Evolutionary conservation across 345 rosid genomes (phyloP), one percentile per base, ranked within the genome.

Genomic region (Schrenkiella parvula): DNA sequence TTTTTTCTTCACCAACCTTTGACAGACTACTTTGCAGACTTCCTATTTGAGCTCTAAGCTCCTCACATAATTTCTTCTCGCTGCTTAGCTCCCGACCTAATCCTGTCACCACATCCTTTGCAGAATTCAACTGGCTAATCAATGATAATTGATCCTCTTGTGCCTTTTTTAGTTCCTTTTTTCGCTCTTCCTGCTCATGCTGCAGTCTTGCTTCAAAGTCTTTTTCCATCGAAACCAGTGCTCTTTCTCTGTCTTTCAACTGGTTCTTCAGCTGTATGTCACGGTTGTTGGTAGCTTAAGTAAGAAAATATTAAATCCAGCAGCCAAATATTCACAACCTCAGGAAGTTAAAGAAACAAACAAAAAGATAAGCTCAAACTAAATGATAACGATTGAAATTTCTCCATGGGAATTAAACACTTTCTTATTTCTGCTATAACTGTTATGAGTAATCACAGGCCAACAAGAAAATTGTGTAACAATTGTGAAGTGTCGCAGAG

Each of bases 71-170:
- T 72, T 50, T 85, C 81, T 85, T 91, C 71, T 91, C 89, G 21
- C 86, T 79, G 77, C 77, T 82, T 41, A 91, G 85, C 84, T 91
- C 97, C 72, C 72, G 81, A 50, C 88, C 99, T 68, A 91, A 78
- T 35, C 79, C 87, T 50, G 82, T 29, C 73, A 88, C 82, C 39
- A 84, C 73, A 44, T 68, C 76, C 66, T 88, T 87, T 4, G 97
- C 97, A 38, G 86, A 81, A 65, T 69, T 86, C 41, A 95, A 74
- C 83, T 83, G 88, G 71, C 77, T 80, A 70, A 71, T 31, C 35
- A 91, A 57, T 73, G 82, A 75, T 65, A 73, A 78, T 46, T 84
- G 80, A 29, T 89, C 97, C 58, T 86, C 95, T 79, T 82, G 82
- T 37, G 83, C 87, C 64, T 75, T 84, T 43, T 85, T 80, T 23